Percentiles rank a stretch among this genome's conserved stretches.
phyloP scores from a whole-genome alignment of 352 stramenopile genomes.

The Phytopythium boreale region DNA sequence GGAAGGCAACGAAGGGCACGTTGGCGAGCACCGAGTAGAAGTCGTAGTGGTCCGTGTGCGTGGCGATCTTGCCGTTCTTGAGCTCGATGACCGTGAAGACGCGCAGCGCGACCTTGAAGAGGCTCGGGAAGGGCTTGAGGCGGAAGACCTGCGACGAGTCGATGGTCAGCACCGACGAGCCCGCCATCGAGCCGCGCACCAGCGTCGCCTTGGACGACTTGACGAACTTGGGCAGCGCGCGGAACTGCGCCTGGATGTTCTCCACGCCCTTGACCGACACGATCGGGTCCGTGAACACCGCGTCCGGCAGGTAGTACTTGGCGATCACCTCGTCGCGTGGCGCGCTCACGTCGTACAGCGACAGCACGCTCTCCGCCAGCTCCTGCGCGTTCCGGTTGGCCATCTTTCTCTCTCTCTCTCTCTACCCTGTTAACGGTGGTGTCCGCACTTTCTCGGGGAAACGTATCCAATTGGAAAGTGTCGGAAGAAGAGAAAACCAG shows the following conservation, averaged over 20 bases:
- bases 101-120: slow-evolving; percentile 69
- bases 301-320: slow-evolving; percentile 73
- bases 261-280: slow-evolving; percentile 68
- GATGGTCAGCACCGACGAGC: slow-evolving; percentile 73
- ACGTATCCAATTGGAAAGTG: slow-evolving; percentile 3
- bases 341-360: slow-evolving; percentile 77
- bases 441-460: not conserved
- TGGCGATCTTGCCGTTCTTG: slow-evolving; percentile 73
- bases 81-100: slow-evolving; percentile 85
- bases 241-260: slow-evolving; percentile 87
- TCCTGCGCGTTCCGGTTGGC: slow-evolving; percentile 68
- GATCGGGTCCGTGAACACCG: slow-evolving; percentile 78
- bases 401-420: slow-evolving; percentile 23
- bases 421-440: not conserved
- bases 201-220: slow-evolving; percentile 75
- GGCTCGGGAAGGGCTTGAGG: slow-evolving; percentile 68
- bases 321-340: slow-evolving; percentile 67
- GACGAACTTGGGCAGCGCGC: slow-evolving; percentile 72
- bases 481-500: not conserved
- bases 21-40: slow-evolving; percentile 81
- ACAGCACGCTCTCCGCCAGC: slow-evolving; percentile 75
- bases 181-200: slow-evolving; percentile 80
- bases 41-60: slow-evolving; percentile 83
- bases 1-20: slow-evolving; percentile 72
- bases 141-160: slow-evolving; percentile 76